Conservation (phyloP, 495 filamentous ascomycete species). For the Neurospora sp. region DNA sequence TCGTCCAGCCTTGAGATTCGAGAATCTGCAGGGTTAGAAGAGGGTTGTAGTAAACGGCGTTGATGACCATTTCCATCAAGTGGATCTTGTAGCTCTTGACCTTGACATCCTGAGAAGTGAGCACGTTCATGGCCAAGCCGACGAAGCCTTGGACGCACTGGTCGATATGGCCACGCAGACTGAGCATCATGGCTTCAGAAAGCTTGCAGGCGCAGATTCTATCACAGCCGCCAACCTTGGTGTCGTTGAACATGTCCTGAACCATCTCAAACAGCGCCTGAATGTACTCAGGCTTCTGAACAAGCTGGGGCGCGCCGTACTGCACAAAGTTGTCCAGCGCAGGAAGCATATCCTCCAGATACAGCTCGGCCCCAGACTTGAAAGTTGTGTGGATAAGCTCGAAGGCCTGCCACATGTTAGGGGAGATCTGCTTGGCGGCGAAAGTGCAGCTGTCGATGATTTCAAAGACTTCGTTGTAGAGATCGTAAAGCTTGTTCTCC, state of each 20-base stretch:
- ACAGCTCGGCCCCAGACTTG: conserved; percentile 92
- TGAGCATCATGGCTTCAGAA: conserved; percentile 92
- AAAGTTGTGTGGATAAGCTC: conserved; percentile 94
- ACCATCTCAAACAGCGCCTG: conserved; percentile 80
- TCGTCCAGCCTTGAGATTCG: conserved; percentile 91
- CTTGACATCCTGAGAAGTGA: conserved; percentile 58
- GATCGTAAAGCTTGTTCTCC: conserved; percentile 93
- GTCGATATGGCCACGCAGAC: conserved; percentile 84
- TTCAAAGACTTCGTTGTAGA: conserved; percentile 97
- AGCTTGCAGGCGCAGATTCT: conserved; percentile 99
- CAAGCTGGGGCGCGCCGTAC: conserved; percentile 70
- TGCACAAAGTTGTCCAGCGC: conserved; percentile 95
- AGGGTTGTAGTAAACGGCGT: conserved; percentile 95
- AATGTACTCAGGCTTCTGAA: conserved; percentile 76
- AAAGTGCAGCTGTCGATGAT: conserved; percentile 99
- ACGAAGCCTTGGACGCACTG: conserved; percentile 78
- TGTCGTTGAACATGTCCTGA: conserved; percentile 55
- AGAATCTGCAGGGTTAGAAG: conserved; percentile 69
- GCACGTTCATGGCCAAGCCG: conserved; percentile 73
- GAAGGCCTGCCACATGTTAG: conserved; percentile 97
- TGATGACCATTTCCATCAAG: conserved; percentile 98
- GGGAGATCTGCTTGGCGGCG: conserved; percentile 85
- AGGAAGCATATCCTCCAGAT: conserved; percentile 98
- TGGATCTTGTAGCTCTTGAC: conserved; percentile 90
- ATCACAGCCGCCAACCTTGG: conserved; percentile 84